A percentile compares a stretch with the other conserved stretches of the same genome.
phyloP scores from a whole-genome alignment of 768 basidiomycete species.

The Lactarius psammicola region DNA sequence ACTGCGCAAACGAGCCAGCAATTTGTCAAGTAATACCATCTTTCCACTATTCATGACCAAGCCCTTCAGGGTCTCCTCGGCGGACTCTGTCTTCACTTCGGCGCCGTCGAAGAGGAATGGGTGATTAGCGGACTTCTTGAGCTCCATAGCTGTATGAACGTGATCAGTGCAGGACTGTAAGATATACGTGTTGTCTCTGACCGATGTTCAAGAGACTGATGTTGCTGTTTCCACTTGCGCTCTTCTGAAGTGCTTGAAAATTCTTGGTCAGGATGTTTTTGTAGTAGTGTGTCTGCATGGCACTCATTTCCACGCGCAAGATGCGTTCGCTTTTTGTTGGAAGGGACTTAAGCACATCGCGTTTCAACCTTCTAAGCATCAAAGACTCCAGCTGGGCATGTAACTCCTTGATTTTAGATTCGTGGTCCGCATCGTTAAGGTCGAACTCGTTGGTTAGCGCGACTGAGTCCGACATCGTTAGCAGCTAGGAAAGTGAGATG shows the following conservation, averaged over 20 bases:
- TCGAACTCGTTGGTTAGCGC: slow-evolving; percentile 95
- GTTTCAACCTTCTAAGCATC: slow-evolving; percentile 94
- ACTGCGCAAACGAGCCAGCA: slow-evolving; percentile 81
- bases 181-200: slow-evolving; percentile 35
- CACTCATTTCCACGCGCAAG: slow-evolving; percentile 94
- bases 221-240: slow-evolving; percentile 82
- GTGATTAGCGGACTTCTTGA: slow-evolving; percentile 98
- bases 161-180: slow-evolving; percentile 4
- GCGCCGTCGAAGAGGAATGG: slow-evolving; percentile 98
- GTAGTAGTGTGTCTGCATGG: slow-evolving; percentile 96
- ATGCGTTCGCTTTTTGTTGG: slow-evolving; percentile 99
- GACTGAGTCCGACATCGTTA: slow-evolving; percentile 48
- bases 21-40: slow-evolving; percentile 96
- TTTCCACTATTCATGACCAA: slow-evolving; percentile 98
- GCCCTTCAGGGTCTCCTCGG: slow-evolving; percentile 89
- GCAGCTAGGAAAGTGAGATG: background rate
- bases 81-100: slow-evolving; percentile 57
- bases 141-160: slow-evolving; percentile 76
- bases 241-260: slow-evolving; percentile 88
- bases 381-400: slow-evolving; percentile 89
- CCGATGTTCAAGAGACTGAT: slow-evolving; percentile 96
- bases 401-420: slow-evolving; percentile 91
- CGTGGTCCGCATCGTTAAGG: slow-evolving; percentile 88
- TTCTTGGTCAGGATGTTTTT: slow-evolving; percentile 99
- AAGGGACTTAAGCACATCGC: slow-evolving; percentile 91